phyloP scores from a whole-genome alignment of 352 stramenopile genomes.

The Achlya hypogyna region DNA sequence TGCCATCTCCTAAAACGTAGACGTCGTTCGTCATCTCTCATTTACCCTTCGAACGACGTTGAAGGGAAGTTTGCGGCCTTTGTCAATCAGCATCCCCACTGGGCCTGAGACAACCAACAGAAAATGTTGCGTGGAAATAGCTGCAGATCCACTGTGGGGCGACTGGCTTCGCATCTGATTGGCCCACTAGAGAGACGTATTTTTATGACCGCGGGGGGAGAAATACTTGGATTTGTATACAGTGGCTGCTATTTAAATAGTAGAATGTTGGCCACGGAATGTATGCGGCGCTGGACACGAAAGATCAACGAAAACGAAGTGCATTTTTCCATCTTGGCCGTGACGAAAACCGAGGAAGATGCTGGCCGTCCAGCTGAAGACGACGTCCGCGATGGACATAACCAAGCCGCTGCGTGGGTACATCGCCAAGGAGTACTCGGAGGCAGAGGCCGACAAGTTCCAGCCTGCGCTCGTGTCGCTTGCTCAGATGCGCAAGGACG shows the following conservation, averaged over 20 bases:
- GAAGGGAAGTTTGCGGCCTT: too few species aligned
- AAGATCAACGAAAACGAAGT: neutral
- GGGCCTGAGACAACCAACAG: too few species aligned
- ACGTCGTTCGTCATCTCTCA: too few species aligned
- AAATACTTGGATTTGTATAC: neutral
- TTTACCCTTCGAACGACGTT: too few species aligned
- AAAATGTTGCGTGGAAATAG: too few species aligned
- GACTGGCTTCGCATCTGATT: too few species aligned
- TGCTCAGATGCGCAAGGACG: slow-evolving; percentile 30
- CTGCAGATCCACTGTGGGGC: too few species aligned
- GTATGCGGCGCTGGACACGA: neutral
- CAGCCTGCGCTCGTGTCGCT: slow-evolving; percentile 22
- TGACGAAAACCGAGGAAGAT: neutral
- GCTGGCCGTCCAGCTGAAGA: slow-evolving; percentile 14
- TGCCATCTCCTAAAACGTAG: too few species aligned
- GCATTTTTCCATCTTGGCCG: neutral
- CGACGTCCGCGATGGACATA: slow-evolving; percentile 2
- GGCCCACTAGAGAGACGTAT: too few species aligned
- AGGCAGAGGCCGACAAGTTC: slow-evolving; percentile 24
- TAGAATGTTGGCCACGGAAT: neutral
- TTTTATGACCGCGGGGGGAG: too few species aligned
- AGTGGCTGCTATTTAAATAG: neutral
- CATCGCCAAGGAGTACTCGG: slow-evolving; percentile 55
- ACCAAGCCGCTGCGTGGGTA: slow-evolving; percentile 48
- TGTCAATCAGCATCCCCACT: too few species aligned